Conservation (phyloP, 192 early-diverging fungal species). For the Rhizophagus prolifer region DNA sequence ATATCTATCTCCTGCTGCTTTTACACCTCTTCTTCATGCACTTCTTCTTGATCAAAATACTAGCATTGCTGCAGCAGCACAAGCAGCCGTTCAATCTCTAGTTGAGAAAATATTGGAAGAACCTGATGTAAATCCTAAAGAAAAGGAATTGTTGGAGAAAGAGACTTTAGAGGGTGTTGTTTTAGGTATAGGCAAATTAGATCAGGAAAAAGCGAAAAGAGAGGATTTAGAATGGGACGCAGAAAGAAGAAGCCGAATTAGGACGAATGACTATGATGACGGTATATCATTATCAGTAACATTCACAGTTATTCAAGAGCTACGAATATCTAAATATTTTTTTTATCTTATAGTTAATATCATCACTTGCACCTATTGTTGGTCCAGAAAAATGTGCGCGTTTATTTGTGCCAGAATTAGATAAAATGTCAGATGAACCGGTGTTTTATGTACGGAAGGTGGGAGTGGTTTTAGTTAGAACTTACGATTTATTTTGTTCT, state of each 20-base stretch:
- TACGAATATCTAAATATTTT: neutral
- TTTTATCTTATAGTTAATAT: slow-evolving; percentile 42
- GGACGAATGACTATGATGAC: slow-evolving; percentile 45
- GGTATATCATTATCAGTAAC: slow-evolving; percentile 26
- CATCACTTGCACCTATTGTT: slow-evolving; percentile 46
- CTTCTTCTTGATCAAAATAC: slow-evolving; percentile 59
- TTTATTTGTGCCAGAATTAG: slow-evolving; percentile 50
- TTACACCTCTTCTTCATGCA: slow-evolving; percentile 47
- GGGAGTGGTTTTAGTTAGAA: neutral
- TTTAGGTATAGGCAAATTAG: slow-evolving; percentile 43
- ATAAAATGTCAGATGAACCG: slow-evolving; percentile 43
- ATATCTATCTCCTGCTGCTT: slow-evolving; percentile 40
- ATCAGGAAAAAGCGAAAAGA: slow-evolving; percentile 23
- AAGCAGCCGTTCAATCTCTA: slow-evolving; percentile 46
- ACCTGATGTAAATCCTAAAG: slow-evolving; percentile 14
- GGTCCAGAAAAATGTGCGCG: slow-evolving; percentile 47
- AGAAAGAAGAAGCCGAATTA: slow-evolving; percentile 40
- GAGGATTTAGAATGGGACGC: slow-evolving; percentile 30
- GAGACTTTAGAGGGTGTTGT: slow-evolving; percentile 56
- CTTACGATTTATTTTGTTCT: neutral
- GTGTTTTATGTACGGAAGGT: slow-evolving; percentile 62
- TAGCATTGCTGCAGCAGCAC: slow-evolving; percentile 47
- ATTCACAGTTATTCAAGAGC: too few relatives aligned
- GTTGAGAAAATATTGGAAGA: slow-evolving; percentile 41
- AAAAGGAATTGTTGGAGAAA: slow-evolving; percentile 43